Evolutionary conservation across 1,284 basidiomycete species (phyloP), one percentile per base, ranked within the genome.

Genomic region (Vanrija humicola): DNA sequence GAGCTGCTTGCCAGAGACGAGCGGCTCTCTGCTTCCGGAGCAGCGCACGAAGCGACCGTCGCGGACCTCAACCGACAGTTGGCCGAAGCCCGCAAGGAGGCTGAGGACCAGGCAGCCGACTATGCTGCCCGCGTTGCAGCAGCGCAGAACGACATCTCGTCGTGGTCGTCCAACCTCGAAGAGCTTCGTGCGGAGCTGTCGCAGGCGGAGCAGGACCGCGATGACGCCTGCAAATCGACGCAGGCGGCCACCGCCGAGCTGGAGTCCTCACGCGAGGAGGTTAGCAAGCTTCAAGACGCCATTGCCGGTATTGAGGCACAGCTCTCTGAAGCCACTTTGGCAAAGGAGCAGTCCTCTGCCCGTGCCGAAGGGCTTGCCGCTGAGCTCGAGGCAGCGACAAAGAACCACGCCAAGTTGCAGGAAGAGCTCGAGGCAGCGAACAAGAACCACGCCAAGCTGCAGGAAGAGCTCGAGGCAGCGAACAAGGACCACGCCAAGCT

Each of bases 401-500:
- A 21, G n/a, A 23, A 45, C 34, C 25, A n/a, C 14, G n/a, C 16
- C 9, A 5, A 19, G 1, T 6, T 28, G 6, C 28, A 28, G 28
- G 1, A 19, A 16, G 5, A 21, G 39, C 2, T 25, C 50, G 3
- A 52, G 38, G 46, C 16, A 0, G 46, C 38, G 5, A n/a, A 44
- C 5, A 14, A 21, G 12, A 23, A 45, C 25, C 25, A n/a, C 14
- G n/a, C 12, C 9, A 5, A 21, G 4, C 38, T 46, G 93, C 10
- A 91, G 96, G 14, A 2, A 3, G 21, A 23, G 21, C 83, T 97
- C 51, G 93, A 97, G 76, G 93, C 96, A 2, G 28, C 28, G 28
- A 73, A 96, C 96, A 29, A 19, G 3, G 46, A 23, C 15, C 43
- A 44, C 1, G 25, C 26, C 19, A 8, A 18, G 28, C 28, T 28